Percentiles rank a stretch among this genome's conserved stretches.
phyloP scores from a whole-genome alignment of 2,329 filamentous ascomycete genomes.

The Didymosphaeria variabile region DNA sequence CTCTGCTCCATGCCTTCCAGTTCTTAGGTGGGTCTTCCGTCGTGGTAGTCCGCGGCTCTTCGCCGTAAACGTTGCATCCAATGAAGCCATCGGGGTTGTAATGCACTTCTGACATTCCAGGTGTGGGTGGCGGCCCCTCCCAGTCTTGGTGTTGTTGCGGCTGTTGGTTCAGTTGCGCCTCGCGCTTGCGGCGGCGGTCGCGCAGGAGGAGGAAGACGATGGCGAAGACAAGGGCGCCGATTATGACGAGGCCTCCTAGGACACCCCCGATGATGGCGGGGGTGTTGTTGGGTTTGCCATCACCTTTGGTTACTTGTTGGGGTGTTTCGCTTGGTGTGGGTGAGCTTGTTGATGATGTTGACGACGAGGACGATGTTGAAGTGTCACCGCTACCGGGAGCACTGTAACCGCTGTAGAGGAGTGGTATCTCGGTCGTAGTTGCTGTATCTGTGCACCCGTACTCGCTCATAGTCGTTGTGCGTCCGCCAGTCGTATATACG shows the following conservation, averaged over 20 bases:
- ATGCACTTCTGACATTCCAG: constrained; percentile 20
- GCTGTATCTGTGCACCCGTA: constrained; percentile 37
- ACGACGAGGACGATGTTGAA: constrained; percentile 16
- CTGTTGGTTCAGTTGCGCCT: constrained; percentile 9
- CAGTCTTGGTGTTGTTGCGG: constrained; percentile 8
- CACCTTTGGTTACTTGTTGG: constrained; percentile 2
- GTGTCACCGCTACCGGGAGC: constrained; percentile 7
- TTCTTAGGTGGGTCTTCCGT: neutral
- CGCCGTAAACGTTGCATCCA: constrained; percentile 12
- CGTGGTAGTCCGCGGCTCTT: neutral
- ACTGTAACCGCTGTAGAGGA: constrained; percentile 17
- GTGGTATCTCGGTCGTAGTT: constrained; percentile 31
- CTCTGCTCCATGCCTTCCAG: constrained; percentile 12
- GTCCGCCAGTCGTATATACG: constrained; percentile 28
- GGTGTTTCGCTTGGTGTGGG: constrained; percentile 14
- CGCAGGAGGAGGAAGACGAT: constrained; percentile 33
- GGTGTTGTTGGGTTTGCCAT: constrained; percentile 26
- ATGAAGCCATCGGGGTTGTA: constrained; percentile 22
- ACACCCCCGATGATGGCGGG: constrained; percentile 47
- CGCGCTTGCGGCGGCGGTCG: constrained; percentile 29
- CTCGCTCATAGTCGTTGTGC: constrained; percentile 38
- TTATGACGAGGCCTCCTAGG: constrained; percentile 38
- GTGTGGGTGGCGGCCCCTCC: constrained; percentile 15
- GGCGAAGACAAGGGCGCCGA: constrained; percentile 34
- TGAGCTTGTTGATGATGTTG: constrained; percentile 15